Evolutionary conservation across 768 basidiomycete species (phyloP).

Genomic region (Asterophora lycoperdoides): DNA sequence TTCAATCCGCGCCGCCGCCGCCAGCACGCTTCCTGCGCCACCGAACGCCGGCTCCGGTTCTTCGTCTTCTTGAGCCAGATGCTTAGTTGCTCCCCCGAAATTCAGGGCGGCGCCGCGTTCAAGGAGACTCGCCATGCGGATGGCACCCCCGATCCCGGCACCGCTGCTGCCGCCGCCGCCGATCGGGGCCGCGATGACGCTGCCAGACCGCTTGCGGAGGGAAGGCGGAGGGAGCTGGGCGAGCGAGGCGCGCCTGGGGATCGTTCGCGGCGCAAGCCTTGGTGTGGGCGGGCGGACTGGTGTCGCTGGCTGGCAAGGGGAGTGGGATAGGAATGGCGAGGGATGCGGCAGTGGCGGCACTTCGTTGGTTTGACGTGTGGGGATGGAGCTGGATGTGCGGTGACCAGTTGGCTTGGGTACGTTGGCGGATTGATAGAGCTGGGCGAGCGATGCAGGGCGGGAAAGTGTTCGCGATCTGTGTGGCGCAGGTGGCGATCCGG

Average conservation of each 20-base stretch:
- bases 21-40: conserved; percentile 19
- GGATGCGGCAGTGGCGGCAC: no score
- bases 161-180: conserved; percentile 2
- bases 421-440: conserved; percentile 14
- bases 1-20: conserved; percentile 29
- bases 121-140: conserved; percentile 20
- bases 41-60: conserved; percentile 12
- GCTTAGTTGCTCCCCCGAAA: conserved; percentile 14
- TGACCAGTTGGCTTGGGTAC: not conserved
- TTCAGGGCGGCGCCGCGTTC: conserved; percentile 20
- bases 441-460: conserved; percentile 14
- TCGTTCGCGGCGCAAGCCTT: not conserved
- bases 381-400: conserved; percentile 16
- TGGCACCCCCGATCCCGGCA: conserved; percentile 18
- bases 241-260: conserved; percentile 22
- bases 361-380: no score
- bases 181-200: conserved; percentile 21
- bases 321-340: no score
- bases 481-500: conserved; percentile 3
- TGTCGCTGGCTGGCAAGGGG: conserved; percentile 1
- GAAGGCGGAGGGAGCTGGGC: conserved; percentile 24
- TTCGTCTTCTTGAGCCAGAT: not conserved
- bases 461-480: conserved; percentile 2
- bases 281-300: conserved; percentile 10
- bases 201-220: conserved; percentile 30